Base-by-base conservation (phyloP, 2,329 filamentous ascomycete species). In the Tolypocladium amazonense region DNA sequence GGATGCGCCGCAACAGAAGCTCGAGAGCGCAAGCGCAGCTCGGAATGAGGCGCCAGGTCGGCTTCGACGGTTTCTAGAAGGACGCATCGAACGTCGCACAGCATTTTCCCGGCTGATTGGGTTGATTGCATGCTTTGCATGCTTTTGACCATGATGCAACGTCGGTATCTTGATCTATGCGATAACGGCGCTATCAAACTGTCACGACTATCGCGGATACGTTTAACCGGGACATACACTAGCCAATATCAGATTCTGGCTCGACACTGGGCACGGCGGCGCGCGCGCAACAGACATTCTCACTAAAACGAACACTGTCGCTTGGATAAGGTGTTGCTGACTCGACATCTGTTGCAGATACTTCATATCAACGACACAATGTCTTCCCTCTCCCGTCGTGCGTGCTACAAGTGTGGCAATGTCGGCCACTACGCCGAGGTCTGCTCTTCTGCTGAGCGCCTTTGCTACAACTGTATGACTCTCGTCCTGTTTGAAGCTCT, bases 391-490 rank as follows among this genome's bases (percentile, higher is more conserved):
- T 90, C 88, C 73, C 88, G 89, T 76, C 88, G 89, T 77, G 88
- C 88, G 69, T 92, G 89, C 82, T 90, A 90, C 81, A 90, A 88
- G 76, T 88, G 85, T 78, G 89, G 89, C 79, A 91, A 92, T 71
- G 88, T 92, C 75, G 88, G 88, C 75, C 88, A 92, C 75, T 87
- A 85, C 66, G 81, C 80, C 73, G 92, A 97, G 84, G 92, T 96
- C 68, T 99, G 94, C 88, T 94, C 93, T 63, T 97, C 93, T 62
- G 89, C 92, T 62, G 93, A 99, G 84, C 90, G 94, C 72, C 89
- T 99, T 71, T 99, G 94, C 88, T 99, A 99, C 81, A 99, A 99
- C 83, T 99, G 94, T 92, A 81, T 75, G 88, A 78, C 37, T 15
- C 30, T 53, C 15, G 38, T 25, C 38, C 27, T 15, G 23, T 38